Base-by-base conservation (phyloP, 2,329 filamentous ascomycete genomes). In the Talaromyces sp. region DNA sequence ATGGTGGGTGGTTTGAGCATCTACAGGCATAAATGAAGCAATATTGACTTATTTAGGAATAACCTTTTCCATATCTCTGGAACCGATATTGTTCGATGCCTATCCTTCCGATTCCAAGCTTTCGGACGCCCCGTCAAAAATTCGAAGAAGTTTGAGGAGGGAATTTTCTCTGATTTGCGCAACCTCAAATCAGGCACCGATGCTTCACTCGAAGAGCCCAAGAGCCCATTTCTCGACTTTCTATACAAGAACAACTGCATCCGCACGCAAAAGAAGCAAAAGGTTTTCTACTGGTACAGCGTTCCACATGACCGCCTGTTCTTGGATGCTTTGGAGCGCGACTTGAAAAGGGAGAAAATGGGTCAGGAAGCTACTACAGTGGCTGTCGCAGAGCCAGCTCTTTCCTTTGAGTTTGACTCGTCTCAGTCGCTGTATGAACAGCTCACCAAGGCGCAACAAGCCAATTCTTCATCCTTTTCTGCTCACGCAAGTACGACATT, bases 161-260 rank as follows among this genome's bases (percentile, higher is more conserved):
- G 95, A 72, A 98, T 99, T 81, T 99, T 99, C 81, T 99, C 95
- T 51, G 95, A 99, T 78, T 84, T 99, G 77, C 91, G 95, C 79
- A 99, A 99, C 79, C 86, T 99, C 72, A 99, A 99, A 82, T 96
- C 95, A 27, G 95, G 95, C 70, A 98, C 94, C 73, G 95, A 99
- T 83, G 95, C 95, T 58, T 97, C 95, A 49, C 88, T 99, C 67
- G 95, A 99, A 81, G 95, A 99, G 83, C 95, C 95, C 64, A 99
- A 99, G 86, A 98, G 94, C 81, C 90, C 91, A 1, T 99, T 99
- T 82, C 87, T 99, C 68, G 95, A 99, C 80, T 99, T 98, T 79
- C 85, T 99, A 53, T 99, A 99, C 88, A 99, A 99, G 86, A 99
- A 99, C 87, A 99, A 99, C 84, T 99, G 95, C 86, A 99, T 99